A percentile compares a stretch with the other conserved stretches of the same genome.
phyloP scores from a whole-genome alignment of 148 eudicot genomes.

The Cornus controversa region DNA sequence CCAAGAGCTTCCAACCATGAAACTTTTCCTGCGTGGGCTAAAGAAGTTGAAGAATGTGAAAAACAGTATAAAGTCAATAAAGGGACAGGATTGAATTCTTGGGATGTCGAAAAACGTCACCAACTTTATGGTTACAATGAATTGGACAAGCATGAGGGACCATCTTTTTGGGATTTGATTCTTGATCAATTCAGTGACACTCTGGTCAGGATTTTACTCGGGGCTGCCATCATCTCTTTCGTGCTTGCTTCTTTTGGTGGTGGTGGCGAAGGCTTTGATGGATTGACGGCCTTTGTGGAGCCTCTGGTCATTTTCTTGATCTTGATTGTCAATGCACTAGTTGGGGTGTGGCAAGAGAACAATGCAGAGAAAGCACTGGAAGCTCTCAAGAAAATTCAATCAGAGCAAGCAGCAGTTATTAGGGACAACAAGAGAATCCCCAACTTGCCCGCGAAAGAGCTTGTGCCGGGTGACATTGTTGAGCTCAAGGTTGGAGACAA shows the following conservation, averaged over 20 bases:
- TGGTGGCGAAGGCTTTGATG: slow-evolving; percentile 26
- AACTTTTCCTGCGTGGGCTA: slow-evolving; percentile 23
- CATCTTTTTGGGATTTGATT: slow-evolving; percentile 18
- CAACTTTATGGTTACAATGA: slow-evolving; percentile 23
- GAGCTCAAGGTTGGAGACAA: slow-evolving; percentile 32
- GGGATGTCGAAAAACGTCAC: slow-evolving; percentile 19
- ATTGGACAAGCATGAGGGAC: slow-evolving; percentile 32
- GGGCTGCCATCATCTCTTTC: slow-evolving; percentile 25
- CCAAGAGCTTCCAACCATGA: background rate
- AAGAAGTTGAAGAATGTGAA: slow-evolving; percentile 23
- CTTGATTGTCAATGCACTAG: slow-evolving; percentile 27
- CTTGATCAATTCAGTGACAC: slow-evolving; percentile 32
- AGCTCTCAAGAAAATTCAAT: slow-evolving; percentile 28
- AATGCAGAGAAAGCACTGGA: slow-evolving; percentile 36
- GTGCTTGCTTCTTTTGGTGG: slow-evolving; percentile 24
- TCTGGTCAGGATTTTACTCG: slow-evolving; percentile 23
- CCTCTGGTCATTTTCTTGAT: slow-evolving; percentile 27
- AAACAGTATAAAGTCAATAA: slow-evolving; percentile 5
- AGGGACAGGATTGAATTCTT: background rate
- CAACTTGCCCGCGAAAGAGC: slow-evolving; percentile 23
- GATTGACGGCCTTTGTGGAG: slow-evolving; percentile 26
- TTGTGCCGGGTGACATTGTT: slow-evolving; percentile 28
- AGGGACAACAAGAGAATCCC: slow-evolving; percentile 17
- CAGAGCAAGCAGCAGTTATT: slow-evolving; percentile 20
- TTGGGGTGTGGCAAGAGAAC: slow-evolving; percentile 32